Evolutionary conservation across 2,329 filamentous ascomycete genomes (phyloP), one percentile per base, ranked within the genome.

Genomic region (Colletotrichum acutatum): DNA sequence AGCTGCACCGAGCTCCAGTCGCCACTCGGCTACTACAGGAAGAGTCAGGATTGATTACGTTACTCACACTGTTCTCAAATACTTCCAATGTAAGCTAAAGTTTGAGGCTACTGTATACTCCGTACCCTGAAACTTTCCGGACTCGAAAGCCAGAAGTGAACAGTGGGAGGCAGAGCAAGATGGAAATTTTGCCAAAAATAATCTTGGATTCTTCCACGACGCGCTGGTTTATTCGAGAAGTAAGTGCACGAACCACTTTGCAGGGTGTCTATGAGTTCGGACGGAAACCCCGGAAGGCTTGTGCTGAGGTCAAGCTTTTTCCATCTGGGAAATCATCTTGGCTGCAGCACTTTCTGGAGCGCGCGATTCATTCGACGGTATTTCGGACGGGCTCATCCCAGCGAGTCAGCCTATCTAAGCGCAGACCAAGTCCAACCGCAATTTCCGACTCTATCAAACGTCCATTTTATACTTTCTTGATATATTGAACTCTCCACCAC

Each of bases 391-490:
- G 63, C 32, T 42, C 32, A 46, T 57, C 68, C 68, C 30, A 28
- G 68, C 68, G 32, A 54, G 32, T 61, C 32, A 46, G 63, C 46
- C 28, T 56, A 56, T 58, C 28, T 14, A 56, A 56, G 30, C 19
- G 32, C 1, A 28, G 42, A 22, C 56, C 11, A 63, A 61, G 56
- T n/a, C 34, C 11, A 49, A 11, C 49, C 24, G 57, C 16, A 67
- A 71, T 71, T 71, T 71, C 64, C 68, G 34, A 53, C 19, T 68
- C 22, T 12, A 32, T 22, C n/a, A 22, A 49, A 58, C n/a, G 34
- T 14, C n/a, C 57, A 54, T 30, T 62, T 71, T 68, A 71, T 56
- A 62, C 68, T 71, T 71, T 68, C 14, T 49, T 30, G 19, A 4
- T 37, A 68, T 58, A 68, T 67, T 58, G 58, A 52, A 19, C n/a